Conservation (phyloP, 179 eudicot species). For the Dionaea muscipula region DNA sequence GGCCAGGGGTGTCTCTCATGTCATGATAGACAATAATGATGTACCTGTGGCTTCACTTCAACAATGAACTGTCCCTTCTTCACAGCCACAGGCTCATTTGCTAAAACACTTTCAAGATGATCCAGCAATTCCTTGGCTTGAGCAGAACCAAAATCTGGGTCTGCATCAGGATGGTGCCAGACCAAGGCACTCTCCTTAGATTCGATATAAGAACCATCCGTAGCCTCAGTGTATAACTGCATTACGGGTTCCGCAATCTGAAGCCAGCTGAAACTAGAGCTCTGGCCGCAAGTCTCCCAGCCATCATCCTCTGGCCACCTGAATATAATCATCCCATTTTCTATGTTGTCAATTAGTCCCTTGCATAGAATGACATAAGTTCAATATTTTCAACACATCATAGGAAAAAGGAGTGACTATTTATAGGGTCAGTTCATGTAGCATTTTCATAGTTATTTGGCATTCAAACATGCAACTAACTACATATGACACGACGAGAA, state of each 20-base stretch:
- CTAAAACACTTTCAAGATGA: constrained; percentile 79
- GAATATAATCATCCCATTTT: constrained; percentile 8
- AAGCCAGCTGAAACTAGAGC: constrained; percentile 65
- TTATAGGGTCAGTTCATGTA: too few relatives aligned
- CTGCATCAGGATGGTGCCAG: constrained; percentile 81
- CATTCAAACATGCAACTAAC: too few relatives aligned
- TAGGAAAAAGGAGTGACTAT: too few relatives aligned
- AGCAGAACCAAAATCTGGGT: constrained; percentile 68
- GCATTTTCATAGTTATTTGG: too few relatives aligned
- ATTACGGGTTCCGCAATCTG: constrained; percentile 74
- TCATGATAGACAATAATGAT: too few relatives aligned
- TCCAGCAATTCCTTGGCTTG: constrained; percentile 94
- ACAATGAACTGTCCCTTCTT: constrained; percentile 80
- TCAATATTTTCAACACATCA: too few relatives aligned
- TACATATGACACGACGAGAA: too few relatives aligned
- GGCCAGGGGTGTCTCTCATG: too few relatives aligned
- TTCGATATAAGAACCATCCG: constrained; percentile 75
- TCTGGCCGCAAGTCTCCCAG: constrained; percentile 55
- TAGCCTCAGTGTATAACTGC: constrained; percentile 59
- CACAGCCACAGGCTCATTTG: constrained; percentile 82
- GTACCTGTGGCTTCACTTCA: constrained; percentile 90
- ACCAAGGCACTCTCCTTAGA: constrained; percentile 79
- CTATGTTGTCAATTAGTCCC: not conserved
- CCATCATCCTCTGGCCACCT: constrained; percentile 63
- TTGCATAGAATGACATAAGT: too few relatives aligned